Evolutionary conservation across 1,284 basidiomycete species (phyloP).

Genomic region (Ceratobasidium sp.): DNA sequence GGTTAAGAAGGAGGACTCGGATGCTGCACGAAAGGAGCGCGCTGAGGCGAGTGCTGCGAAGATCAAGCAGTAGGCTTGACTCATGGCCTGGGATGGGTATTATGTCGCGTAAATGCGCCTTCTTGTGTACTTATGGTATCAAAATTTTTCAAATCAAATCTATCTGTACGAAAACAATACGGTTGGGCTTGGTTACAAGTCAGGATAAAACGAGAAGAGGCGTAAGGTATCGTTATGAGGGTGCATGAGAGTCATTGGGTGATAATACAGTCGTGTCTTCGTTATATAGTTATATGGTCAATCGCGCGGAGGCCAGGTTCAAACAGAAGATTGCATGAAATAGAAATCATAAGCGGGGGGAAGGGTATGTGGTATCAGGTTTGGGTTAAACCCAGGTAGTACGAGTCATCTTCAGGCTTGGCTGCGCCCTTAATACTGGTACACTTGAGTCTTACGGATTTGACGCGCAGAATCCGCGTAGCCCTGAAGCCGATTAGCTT

Average conservation of each 20-base stretch:
- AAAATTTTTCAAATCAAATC: conserved; percentile 20
- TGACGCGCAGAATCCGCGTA: conserved; percentile 30
- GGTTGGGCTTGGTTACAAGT: background rate
- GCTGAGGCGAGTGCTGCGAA: conserved; percentile 51
- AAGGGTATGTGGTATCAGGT: background rate
- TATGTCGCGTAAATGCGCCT: background rate
- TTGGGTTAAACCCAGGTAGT: background rate
- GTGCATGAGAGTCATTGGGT: background rate
- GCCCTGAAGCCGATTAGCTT: conserved; percentile 18
- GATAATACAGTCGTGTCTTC: conserved; percentile 7
- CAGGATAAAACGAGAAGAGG: background rate
- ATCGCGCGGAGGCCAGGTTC: background rate
- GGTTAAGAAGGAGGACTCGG: conserved; percentile 67
- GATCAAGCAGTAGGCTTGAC: conserved; percentile 9
- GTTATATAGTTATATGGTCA: background rate
- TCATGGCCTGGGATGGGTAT: background rate
- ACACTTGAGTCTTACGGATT: conserved; percentile 29
- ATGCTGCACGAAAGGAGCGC: conserved; percentile 52
- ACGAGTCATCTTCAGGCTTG: conserved; percentile 9
- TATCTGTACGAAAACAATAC: conserved; percentile 10
- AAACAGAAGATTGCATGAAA: background rate
- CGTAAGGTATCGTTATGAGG: conserved; percentile 4
- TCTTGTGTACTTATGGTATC: background rate
- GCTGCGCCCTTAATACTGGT: background rate
- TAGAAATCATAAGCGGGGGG: background rate